phyloP scores from a whole-genome alignment of 106 monocot genomes.

The Allium sativum region DNA sequence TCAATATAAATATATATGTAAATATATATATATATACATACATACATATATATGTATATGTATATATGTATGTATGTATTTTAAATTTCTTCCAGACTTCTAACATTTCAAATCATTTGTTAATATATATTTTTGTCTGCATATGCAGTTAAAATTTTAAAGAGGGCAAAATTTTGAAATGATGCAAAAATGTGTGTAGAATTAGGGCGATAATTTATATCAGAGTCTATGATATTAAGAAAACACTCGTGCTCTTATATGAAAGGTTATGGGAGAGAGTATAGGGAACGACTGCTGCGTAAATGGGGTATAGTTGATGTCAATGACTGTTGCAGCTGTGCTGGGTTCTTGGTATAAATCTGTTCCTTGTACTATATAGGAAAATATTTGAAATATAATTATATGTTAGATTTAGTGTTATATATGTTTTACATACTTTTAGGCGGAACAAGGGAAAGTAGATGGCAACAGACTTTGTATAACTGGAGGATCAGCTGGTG shows the following conservation, averaged over 20 bases:
- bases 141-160: too few relatives aligned
- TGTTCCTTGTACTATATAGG: not conserved
- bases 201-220: too few relatives aligned
- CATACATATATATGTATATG: too few relatives aligned
- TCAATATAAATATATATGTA: too few relatives aligned
- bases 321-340: conserved; percentile 90
- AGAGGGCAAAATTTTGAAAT: too few relatives aligned
- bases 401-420: not conserved
- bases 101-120: too few relatives aligned
- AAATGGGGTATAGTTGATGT: conserved; percentile 93
- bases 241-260: not conserved
- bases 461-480: conserved; percentile 81
- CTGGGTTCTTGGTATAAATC: conserved; percentile 49
- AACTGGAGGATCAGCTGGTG: conserved; percentile 83
- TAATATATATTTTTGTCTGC: too few relatives aligned
- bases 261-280: conserved; percentile 91
- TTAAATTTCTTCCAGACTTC: too few relatives aligned
- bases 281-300: conserved; percentile 68
- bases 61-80: too few relatives aligned
- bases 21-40: too few relatives aligned
- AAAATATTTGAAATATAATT: not conserved
- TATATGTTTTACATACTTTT: conserved; percentile 5
- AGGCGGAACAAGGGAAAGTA: conserved; percentile 70
- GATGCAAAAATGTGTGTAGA: too few relatives aligned
- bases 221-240: too few relatives aligned